Conservation (phyloP, 305 asterid genomes). For the Fraxinus velutina region DNA sequence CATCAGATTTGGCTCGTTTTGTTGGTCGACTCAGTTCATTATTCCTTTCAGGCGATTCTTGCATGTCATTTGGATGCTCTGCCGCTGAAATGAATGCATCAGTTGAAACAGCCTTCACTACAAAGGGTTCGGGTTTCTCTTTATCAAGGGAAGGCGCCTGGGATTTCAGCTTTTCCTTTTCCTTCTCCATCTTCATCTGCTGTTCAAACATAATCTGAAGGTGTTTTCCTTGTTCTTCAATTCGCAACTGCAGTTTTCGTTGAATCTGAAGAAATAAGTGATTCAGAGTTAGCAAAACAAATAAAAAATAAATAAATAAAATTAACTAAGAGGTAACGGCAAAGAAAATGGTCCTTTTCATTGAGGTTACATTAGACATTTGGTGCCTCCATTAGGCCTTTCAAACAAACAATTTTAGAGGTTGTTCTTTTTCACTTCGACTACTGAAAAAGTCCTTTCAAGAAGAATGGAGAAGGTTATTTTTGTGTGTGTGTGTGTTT, state of each 20-base stretch:
- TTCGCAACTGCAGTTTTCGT: slow-evolving; percentile 67
- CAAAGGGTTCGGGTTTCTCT: slow-evolving; percentile 28
- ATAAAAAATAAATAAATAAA: no score
- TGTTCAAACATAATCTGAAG: slow-evolving; percentile 77
- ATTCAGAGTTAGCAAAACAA: background rate
- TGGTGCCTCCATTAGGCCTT: background rate
- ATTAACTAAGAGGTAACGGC: background rate
- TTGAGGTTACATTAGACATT: background rate
- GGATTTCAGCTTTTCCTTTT: slow-evolving; percentile 30
- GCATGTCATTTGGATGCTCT: slow-evolving; percentile 20
- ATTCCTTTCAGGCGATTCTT: slow-evolving; percentile 22
- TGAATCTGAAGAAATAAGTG: slow-evolving; percentile 53
- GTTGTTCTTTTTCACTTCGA: background rate
- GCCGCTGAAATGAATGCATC: slow-evolving; percentile 23
- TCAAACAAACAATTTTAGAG: background rate
- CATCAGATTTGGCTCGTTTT: slow-evolving; percentile 41
- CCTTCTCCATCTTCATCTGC: slow-evolving; percentile 47
- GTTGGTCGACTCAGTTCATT: slow-evolving; percentile 29
- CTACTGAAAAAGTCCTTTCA: background rate
- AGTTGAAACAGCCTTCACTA: slow-evolving; percentile 19
- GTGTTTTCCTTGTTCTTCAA: slow-evolving; percentile 75
- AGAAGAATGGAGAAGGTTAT: background rate
- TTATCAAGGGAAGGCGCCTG: slow-evolving; percentile 21
- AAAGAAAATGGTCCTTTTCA: background rate
- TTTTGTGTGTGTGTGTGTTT: background rate